Evolutionary conservation across 2,329 filamentous ascomycete genomes (phyloP), one percentile per base, ranked within the genome.

Genomic region (Xylariaceae sp.): DNA sequence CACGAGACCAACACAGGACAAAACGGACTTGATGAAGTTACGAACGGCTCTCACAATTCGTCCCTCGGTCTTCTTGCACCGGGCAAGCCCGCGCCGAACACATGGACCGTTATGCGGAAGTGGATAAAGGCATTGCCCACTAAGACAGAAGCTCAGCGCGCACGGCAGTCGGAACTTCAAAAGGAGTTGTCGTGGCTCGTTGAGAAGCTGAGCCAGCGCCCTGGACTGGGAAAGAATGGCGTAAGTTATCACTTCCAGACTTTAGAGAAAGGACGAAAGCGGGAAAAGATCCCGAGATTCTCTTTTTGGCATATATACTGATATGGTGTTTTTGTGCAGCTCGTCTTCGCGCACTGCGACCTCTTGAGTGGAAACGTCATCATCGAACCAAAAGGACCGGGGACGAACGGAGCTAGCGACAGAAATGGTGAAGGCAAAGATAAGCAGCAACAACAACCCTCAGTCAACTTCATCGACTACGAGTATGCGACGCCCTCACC

Each of bases 341-440:
- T 96, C 65, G 87, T 98, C 44, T 97, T 98, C 78, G 90, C 91
- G 62, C 94, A 98, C 76, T 96, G 93, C 80, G 95, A 99, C 75
- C 84, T 99, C 21, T 81, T 99, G n/a, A 92, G 90, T 73, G 95
- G 93, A 65, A 99, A 99, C 73, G 91, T 99, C 64, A 98, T 99
- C 69, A 86, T 97, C 63, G 82, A 91, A 54, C 88, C 86, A 50
- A 71, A 73, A 37, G 66, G 68, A 34, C 63, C 58, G 17, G 52
- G 47, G 17, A 64, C 73, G 26, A 66, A 67, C 64, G 71, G 69
- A 40, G 68, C 66, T 33, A 58, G 64, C 17, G 65, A 64, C n/a
- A 40, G n/a, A n/a, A 19, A 40, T 24, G 46, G 19, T 34, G 36
- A 21, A 16, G 36, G 33, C 23, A 67, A 73, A 12, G 69, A 76